Evolutionary conservation across 1,284 basidiomycete species (phyloP), one percentile per base, ranked within the genome.

Genomic region (Ustilago trichophora): DNA sequence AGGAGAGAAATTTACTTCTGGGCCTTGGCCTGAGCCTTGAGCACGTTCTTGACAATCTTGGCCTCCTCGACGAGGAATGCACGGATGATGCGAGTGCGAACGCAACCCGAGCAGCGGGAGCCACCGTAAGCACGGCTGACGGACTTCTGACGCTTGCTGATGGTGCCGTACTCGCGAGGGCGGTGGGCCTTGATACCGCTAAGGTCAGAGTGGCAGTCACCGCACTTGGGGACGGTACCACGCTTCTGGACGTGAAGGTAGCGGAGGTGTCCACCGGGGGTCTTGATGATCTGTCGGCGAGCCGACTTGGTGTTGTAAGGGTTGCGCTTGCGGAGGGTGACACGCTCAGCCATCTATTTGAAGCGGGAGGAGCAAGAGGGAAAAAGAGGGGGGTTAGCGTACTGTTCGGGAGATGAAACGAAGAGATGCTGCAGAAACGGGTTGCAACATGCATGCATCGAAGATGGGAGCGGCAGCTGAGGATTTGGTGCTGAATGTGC

Each of bases 41-140:
- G 92, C 74, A 98, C 94, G 85, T 89, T 91, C 90, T 99, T 99
- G 83, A 99, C 95, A 78, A 99, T 98, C 88, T 98, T 98, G 44
- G 95, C 95, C 87, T 98, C 94, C 87, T 98, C 96, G 55, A 98
- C 92, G 69, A 99, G 85, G 89, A 98, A 99, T 70, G 96, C 94
- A 64, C 96, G 92, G 81, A 98, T 90, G 81, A 99, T 94, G 77
- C 77, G 68, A 43, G 78, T 80, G 37, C 79, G 66, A 29, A 81
- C 78, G 51, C 79, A 81, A 45, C 64, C 65, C 24, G 73, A 75
- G 73, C 79, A 81, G 40, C 79, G 68, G 51, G 57, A 70, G 19
- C 79, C 79, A 57, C 79, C 79, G 72, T 81, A 81, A 31, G 79
- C 79, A 29, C 79, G 69, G 60, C 72, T 69, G 16, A 81, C 79